Percentiles rank a stretch among this genome's conserved stretches.
Conservation (phyloP, 495 filamentous ascomycete genomes). For the Neurospora sp. region DNA sequence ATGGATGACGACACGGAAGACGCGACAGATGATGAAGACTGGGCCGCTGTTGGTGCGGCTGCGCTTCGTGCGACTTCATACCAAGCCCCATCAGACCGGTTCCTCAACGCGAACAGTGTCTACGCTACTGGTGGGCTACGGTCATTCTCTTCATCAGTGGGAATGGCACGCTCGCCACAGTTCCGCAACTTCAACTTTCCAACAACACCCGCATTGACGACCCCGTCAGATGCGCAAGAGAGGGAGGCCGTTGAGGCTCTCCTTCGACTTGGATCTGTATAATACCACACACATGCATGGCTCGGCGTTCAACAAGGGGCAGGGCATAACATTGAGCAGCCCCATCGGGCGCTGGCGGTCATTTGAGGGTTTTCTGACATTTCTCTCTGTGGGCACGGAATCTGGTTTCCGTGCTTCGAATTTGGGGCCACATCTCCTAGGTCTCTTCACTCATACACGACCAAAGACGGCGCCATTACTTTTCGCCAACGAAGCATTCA, state of each 20-base stretch:
- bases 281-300: conserved; percentile 42
- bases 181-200: conserved; percentile 39
- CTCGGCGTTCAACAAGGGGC: conserved; percentile 32
- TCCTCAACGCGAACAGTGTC: conserved; percentile 33
- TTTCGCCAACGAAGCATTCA: background rate
- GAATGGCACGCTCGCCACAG: conserved; percentile 39
- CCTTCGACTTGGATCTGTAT: conserved; percentile 78
- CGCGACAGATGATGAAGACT: conserved; percentile 95
- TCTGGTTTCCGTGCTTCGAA: background rate
- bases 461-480: background rate
- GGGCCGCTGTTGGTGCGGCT: conserved; percentile 81
- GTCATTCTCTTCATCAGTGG: conserved; percentile 34
- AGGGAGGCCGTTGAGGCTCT: conserved; percentile 78
- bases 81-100: conserved; percentile 20
- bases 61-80: conserved; percentile 68
- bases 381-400: background rate
- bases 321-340: background rate
- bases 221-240: conserved; percentile 55
- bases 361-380: background rate
- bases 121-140: conserved; percentile 36
- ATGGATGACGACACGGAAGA: conserved; percentile 62
- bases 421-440: background rate
- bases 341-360: background rate
- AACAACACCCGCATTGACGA: conserved; percentile 32
- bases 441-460: background rate